Percentiles rank a stretch among this genome's conserved stretches.
Conservation (phyloP, 768 basidiomycete species). For the Baorangia bicolor region DNA sequence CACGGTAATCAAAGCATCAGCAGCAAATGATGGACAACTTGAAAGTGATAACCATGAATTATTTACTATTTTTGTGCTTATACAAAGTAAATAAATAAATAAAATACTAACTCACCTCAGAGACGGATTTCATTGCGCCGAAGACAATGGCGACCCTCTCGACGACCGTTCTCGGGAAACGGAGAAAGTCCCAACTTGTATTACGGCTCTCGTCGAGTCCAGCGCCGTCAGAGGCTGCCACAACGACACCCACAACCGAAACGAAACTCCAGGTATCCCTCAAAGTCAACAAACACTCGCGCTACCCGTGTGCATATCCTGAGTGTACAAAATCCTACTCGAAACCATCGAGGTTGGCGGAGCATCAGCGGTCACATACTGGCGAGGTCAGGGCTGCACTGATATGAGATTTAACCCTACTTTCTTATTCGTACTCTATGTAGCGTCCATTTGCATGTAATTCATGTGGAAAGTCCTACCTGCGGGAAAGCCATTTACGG, state of each 20-base stretch:
- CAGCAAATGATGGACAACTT: background rate
- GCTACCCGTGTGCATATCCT: too few relatives aligned
- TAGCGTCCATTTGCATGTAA: too few relatives aligned
- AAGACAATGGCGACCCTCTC: constrained; percentile 4
- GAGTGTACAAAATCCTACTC: too few relatives aligned
- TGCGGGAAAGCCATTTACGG: constrained; percentile 82
- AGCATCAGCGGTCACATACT: constrained; percentile 85
- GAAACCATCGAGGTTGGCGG: constrained; percentile 76
- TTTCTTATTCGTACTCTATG: too few relatives aligned
- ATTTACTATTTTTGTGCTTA: background rate
- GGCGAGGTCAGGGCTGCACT: too few relatives aligned
- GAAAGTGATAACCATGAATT: background rate
- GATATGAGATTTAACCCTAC: too few relatives aligned
- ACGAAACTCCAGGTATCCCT: too few relatives aligned
- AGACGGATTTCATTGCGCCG: background rate
- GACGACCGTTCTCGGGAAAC: constrained; percentile 46
- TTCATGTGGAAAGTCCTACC: too few relatives aligned
- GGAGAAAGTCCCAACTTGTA: constrained; percentile 38
- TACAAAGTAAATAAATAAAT: background rate
- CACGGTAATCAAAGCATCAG: background rate
- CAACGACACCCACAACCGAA: too few relatives aligned
- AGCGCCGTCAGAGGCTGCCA: too few relatives aligned
- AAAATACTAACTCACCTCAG: too few relatives aligned
- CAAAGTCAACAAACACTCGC: too few relatives aligned
- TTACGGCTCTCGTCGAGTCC: constrained; percentile 42